Conservation (phyloP, 208 protist species). For the Porcisia hertigi region DNA sequence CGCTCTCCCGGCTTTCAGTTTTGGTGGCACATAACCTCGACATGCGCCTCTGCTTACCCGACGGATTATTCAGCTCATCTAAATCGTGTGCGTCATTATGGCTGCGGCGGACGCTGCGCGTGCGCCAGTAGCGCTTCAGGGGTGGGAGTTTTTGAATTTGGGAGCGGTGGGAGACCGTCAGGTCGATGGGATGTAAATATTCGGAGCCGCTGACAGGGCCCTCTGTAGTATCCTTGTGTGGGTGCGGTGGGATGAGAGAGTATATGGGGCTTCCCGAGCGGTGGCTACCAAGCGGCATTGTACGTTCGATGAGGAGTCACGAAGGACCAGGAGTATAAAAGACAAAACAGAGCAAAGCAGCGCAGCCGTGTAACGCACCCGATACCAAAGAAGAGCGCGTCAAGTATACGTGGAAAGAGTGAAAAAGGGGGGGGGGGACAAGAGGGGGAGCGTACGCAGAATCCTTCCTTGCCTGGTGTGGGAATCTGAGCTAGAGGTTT, state of each 20-base stretch:
- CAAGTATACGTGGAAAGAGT: no score
- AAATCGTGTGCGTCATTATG: conserved; percentile 29
- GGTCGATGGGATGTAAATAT: conserved; percentile 38
- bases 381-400: no score
- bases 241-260: conserved; percentile 12
- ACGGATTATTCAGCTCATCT: conserved; percentile 27
- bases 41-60: conserved; percentile 9
- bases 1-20: conserved; percentile 19
- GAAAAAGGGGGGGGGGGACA: not conserved
- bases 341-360: not conserved
- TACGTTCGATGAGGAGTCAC: not conserved
- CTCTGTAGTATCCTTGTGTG: not conserved
- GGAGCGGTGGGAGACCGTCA: conserved; percentile 42
- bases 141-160: conserved; percentile 43
- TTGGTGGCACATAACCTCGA: conserved; percentile 7
- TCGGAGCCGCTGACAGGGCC: conserved; percentile 14
- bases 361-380: not conserved
- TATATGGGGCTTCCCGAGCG: conserved; percentile 4
- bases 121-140: conserved; percentile 51
- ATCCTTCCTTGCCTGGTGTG: not conserved
- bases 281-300: conserved; percentile 12
- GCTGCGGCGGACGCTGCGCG: conserved; percentile 42
- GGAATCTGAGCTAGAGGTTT: no score
- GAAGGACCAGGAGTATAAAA: not conserved
- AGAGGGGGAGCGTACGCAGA: not conserved